A percentile compares a stretch with the other conserved stretches of the same genome.
Conservation (phyloP, 768 basidiomycete species). For the Dentipellis sp. region DNA sequence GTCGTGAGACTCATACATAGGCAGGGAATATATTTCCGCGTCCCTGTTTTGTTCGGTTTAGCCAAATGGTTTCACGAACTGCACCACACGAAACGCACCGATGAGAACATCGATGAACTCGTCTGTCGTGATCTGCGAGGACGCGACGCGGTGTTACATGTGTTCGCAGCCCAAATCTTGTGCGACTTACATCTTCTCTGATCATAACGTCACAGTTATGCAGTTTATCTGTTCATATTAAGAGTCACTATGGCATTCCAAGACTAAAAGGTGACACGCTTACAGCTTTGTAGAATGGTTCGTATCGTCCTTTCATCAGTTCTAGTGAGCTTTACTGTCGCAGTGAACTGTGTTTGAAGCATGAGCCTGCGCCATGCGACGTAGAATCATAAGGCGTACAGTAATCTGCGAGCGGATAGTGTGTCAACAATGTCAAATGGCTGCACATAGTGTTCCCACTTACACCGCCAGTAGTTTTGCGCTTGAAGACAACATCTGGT, state of each 20-base stretch:
- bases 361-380: slow-evolving; percentile 1
- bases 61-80: neutral
- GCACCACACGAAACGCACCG: slow-evolving; percentile 32
- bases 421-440: slow-evolving; percentile 5
- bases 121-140: slow-evolving; percentile 75
- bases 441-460: slow-evolving; percentile 20
- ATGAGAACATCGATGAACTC: slow-evolving; percentile 99
- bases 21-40: slow-evolving; percentile 91
- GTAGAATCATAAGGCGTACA: slow-evolving; percentile 25
- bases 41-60: slow-evolving; percentile 37
- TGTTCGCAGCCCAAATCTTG: slow-evolving; percentile 1
- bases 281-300: slow-evolving; percentile 84
- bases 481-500: slow-evolving; percentile 95
- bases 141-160: slow-evolving; percentile 1
- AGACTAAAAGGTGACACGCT: slow-evolving; percentile 16
- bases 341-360: slow-evolving; percentile 50
- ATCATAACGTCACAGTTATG: slow-evolving; percentile 99
- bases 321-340: slow-evolving; percentile 87
- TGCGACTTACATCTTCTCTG: slow-evolving; percentile 75
- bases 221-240: slow-evolving; percentile 53
- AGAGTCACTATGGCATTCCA: neutral
- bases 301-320: slow-evolving; percentile 94
- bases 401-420: slow-evolving; percentile 48
- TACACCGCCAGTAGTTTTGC: slow-evolving; percentile 86
- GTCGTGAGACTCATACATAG: slow-evolving; percentile 47